A percentile compares a stretch with the other conserved stretches of the same genome.
Evolutionary conservation across 2,329 filamentous ascomycete species (phyloP).

Genomic region (Diplodia scrobiculata): DNA sequence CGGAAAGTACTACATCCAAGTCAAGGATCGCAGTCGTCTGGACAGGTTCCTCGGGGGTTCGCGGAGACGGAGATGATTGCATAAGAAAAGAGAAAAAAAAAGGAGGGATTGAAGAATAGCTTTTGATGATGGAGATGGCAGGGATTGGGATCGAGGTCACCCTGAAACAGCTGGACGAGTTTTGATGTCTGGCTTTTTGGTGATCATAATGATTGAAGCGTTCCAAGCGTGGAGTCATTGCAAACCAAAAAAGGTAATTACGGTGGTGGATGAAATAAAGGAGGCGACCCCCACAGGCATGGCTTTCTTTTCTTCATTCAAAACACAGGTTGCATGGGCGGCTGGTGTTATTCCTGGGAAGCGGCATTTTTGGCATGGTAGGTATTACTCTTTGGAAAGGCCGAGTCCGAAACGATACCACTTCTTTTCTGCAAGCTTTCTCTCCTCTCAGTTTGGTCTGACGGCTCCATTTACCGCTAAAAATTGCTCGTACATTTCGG

Average conservation of each 20-base stretch:
- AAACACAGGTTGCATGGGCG: constrained; percentile 8
- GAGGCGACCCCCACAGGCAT: neutral
- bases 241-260: neutral
- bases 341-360: constrained; percentile 2
- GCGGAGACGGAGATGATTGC: constrained; percentile 13
- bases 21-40: constrained; percentile 27
- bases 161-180: neutral
- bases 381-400: constrained; percentile 7
- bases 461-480: neutral
- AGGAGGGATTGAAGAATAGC: neutral
- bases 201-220: constrained; percentile 2
- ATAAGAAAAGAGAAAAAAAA: neutral
- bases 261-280: neutral
- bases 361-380: constrained; percentile 11
- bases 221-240: constrained; percentile 4
- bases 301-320: neutral
- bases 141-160: neutral
- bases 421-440: neutral
- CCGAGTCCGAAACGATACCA: neutral
- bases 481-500: neutral
- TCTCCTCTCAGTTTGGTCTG: neutral
- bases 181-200: constrained; percentile 8
- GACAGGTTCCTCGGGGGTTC: constrained; percentile 20
- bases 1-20: constrained; percentile 68
- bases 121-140: constrained; percentile 8